Conservation (phyloP, 805 yeast species). For the Yueomyces sp. region DNA sequence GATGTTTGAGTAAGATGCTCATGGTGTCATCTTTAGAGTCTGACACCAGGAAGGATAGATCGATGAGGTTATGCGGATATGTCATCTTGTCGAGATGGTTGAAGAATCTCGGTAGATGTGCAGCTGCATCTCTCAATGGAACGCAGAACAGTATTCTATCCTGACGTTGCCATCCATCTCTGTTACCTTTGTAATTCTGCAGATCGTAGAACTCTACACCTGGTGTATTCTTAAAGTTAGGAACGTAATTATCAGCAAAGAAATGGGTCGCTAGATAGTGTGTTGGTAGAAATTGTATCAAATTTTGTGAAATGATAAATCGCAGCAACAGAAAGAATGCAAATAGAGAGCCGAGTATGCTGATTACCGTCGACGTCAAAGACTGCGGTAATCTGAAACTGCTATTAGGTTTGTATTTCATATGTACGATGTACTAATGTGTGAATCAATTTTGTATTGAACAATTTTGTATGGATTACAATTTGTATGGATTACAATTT, state of each 20-base stretch:
- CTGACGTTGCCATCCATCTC: constrained; percentile 64
- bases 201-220: constrained; percentile 63
- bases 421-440: no score
- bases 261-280: background rate
- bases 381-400: background rate
- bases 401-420: no score
- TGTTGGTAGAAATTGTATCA: background rate
- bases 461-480: no score
- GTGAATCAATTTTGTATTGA: background rate
- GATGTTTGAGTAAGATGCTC: constrained; percentile 44
- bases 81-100: constrained; percentile 66
- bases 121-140: constrained; percentile 85
- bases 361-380: background rate
- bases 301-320: background rate
- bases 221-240: constrained; percentile 23
- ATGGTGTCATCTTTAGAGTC: constrained; percentile 85
- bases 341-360: background rate
- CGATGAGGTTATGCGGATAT: constrained; percentile 79
- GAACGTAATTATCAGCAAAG: constrained; percentile 18
- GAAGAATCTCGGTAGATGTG: constrained; percentile 82
- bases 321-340: background rate
- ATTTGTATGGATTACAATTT: no score
- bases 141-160: constrained; percentile 79
- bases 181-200: constrained; percentile 46
- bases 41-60: constrained; percentile 72